These are phyloP conservation scores for Aureobasidium sp. DNA, from an alignment of 2,329 filamentous ascomycete species.

Conservation along the genomic window DNA sequence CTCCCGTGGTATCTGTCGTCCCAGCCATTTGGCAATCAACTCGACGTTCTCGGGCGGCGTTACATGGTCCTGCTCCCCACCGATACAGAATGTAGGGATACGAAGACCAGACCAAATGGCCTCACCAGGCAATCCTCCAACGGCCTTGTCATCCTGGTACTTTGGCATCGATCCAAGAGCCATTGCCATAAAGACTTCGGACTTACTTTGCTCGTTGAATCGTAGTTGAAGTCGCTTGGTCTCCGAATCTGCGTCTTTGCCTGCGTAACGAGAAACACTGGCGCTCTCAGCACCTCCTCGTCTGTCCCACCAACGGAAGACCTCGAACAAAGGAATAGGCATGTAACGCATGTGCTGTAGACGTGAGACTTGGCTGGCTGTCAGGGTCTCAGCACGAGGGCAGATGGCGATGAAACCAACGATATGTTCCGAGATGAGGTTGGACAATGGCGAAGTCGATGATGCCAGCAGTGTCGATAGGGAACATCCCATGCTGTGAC, in stretches of 20 bases:
- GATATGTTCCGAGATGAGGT: conserved; percentile 56
- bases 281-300: conserved; percentile 69
- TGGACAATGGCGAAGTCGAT: conserved; percentile 45
- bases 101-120: conserved; percentile 66
- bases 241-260: conserved; percentile 56
- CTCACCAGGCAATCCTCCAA: conserved; percentile 61
- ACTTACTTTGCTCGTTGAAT: conserved; percentile 78
- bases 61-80: conserved; percentile 67
- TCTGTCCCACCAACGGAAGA: conserved; percentile 72
- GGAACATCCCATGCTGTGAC: conserved; percentile 85
- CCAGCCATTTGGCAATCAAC: conserved; percentile 51
- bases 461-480: conserved; percentile 67
- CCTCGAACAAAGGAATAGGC: conserved; percentile 65
- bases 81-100: conserved; percentile 71
- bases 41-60: conserved; percentile 65
- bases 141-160: conserved; percentile 47
- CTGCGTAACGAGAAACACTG: conserved; percentile 74
- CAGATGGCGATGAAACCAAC: conserved; percentile 75
- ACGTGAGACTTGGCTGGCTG: conserved; percentile 31
- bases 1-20: not conserved
- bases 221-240: conserved; percentile 61
- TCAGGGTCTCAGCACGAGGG: conserved; percentile 57
- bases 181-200: conserved; percentile 77
- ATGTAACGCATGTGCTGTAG: conserved; percentile 58
- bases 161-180: conserved; percentile 62